Conservation (phyloP, 441 rosid genomes). For the Eruca vesicaria region DNA sequence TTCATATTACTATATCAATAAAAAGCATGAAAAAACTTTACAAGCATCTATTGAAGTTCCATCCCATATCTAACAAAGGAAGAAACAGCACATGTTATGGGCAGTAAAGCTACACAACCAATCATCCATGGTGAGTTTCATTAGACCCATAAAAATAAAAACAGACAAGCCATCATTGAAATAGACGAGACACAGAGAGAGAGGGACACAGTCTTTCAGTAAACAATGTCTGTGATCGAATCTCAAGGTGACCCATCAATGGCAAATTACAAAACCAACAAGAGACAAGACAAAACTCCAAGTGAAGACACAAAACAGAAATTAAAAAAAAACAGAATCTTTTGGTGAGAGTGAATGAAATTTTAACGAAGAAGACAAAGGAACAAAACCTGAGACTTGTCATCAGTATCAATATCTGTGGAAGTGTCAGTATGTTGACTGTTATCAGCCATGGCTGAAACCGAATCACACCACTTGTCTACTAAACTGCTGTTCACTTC, state of each 20-base stretch:
- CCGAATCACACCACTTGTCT: slow-evolving; percentile 82
- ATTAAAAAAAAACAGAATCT: slow-evolving; percentile 34
- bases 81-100: slow-evolving; percentile 5
- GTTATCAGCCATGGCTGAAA: slow-evolving; percentile 74
- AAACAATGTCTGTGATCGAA: slow-evolving; percentile 20
- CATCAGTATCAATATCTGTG: slow-evolving; percentile 90
- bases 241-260: slow-evolving; percentile 39
- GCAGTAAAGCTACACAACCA: slow-evolving; percentile 2
- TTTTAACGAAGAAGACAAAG: slow-evolving; percentile 32
- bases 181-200: slow-evolving; percentile 1
- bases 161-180: slow-evolving; percentile 10
- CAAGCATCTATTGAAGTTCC: neutral
- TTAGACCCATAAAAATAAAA: neutral
- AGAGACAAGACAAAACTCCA: slow-evolving; percentile 33
- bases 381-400: slow-evolving; percentile 73
- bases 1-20: neutral
- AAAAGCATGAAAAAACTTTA: slow-evolving; percentile 19
- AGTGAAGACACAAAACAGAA: slow-evolving; percentile 25
- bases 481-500: slow-evolving; percentile 54
- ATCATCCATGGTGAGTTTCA: slow-evolving; percentile 12
- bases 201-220: slow-evolving; percentile 24
- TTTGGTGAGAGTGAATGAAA: slow-evolving; percentile 8
- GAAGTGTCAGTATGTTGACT: slow-evolving; percentile 98
- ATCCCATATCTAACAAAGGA: neutral
- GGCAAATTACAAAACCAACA: slow-evolving; percentile 11